Conservation (phyloP, 164 flowering plant genomes). For the Annona squamosa region DNA sequence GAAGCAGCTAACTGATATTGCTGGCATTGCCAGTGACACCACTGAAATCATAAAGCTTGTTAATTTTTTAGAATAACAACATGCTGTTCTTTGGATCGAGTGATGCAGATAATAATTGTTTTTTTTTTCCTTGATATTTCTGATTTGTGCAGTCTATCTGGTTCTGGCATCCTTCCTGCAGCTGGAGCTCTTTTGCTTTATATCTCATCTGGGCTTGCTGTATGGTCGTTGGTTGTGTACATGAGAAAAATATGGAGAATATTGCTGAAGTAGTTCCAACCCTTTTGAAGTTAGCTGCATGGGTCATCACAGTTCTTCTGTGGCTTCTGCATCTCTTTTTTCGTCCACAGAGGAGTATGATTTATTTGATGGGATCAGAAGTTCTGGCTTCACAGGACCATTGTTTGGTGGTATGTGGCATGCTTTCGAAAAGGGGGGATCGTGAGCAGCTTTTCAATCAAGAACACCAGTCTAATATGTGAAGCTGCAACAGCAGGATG, state of each 20-base stretch:
- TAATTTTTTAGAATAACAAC: no score
- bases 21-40: no score
- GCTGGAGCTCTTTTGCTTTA: constrained; percentile 73
- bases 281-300: neutral
- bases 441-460: neutral
- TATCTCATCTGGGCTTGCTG: constrained; percentile 78
- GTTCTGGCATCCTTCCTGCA: constrained; percentile 40
- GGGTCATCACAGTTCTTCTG: neutral
- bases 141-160: constrained; percentile 48
- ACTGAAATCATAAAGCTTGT: no score
- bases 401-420: neutral
- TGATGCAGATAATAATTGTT: neutral
- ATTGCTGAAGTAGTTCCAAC: constrained; percentile 42
- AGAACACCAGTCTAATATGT: neutral
- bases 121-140: neutral
- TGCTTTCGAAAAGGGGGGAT: neutral
- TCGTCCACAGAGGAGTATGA: neutral
- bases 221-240: constrained; percentile 85
- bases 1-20: no score
- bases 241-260: constrained; percentile 83
- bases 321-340: neutral
- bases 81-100: neutral
- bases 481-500: neutral
- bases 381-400: neutral
- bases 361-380: neutral